Base-by-base conservation (phyloP, 768 basidiomycete species). In the Agrocybe pediades region DNA sequence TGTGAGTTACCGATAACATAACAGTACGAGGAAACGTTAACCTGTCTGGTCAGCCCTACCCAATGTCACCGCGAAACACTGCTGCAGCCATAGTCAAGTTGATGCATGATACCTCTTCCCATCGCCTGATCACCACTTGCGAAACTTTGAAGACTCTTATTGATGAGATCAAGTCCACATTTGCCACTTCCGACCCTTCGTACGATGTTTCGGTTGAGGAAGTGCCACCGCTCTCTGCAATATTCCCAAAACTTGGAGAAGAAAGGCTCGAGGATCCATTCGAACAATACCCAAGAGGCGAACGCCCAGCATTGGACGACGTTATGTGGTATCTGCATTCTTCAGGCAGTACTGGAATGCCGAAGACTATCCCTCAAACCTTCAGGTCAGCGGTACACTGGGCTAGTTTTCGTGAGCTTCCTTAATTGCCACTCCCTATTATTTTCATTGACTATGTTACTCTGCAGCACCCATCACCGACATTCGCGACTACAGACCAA, bases 301-400 rank as follows among this genome's bases (percentile, higher is more conserved):
- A 40, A 2, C 51, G 49, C 9, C 56, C 55, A 23, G 17, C 57
- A 40, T 45, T 71, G 33, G 53, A 63, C 41, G 61, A 70, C 47
- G 46, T 70, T 15, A 45, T 69, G 29, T 33, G 73, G 16, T 80
- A 76, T 52, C 60, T 79, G 1, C 78, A 81, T 55, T 81, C 81
- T 0, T 81, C 81, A 2, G 79, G 79, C 9, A 79, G 78, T 44
- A 78, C 79, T 0, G 76, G 78, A 2, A 66, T 75, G 36, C 78
- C 79, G 0, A 80, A 77, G 54, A 60, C 74, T 6, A 72, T 81
- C 46, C 64, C 68, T 1, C 67, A 73, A 24, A 73, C 69, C 0
- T 65, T 72, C 36, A 54, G 61, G 15, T 61, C 60, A 9, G 50
- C 68, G 19, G 30, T 69, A 2, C 68, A 75, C 23, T 76, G 73